These are phyloP conservation scores for Aspergillus pseudoviridinutans DNA, from an alignment of 2,329 filamentous ascomycete species.

Conservation along the genomic window DNA sequence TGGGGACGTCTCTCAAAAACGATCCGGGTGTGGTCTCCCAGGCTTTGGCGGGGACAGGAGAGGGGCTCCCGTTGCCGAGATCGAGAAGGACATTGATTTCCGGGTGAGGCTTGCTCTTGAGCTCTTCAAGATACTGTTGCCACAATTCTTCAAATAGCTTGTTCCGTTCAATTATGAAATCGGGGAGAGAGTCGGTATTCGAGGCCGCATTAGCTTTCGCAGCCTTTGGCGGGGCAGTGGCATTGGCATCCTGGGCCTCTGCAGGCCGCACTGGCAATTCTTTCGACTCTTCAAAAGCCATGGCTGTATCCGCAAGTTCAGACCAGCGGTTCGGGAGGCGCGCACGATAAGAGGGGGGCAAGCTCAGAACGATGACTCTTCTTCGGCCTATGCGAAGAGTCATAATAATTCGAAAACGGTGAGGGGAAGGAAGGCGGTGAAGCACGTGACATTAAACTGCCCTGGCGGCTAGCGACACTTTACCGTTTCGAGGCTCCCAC, in stretches of 20 bases:
- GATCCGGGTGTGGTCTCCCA: slow-evolving; percentile 90
- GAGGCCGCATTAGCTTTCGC: slow-evolving; percentile 26
- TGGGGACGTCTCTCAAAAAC: slow-evolving; percentile 74
- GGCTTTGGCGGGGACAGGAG: slow-evolving; percentile 60
- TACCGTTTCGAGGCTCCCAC: slow-evolving; percentile 44
- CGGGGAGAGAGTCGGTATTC: slow-evolving; percentile 51
- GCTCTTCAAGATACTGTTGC: slow-evolving; percentile 74
- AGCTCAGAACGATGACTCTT: slow-evolving; percentile 12
- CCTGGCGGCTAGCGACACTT: slow-evolving; percentile 35
- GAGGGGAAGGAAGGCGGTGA: slow-evolving; percentile 32
- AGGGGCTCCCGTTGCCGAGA: slow-evolving; percentile 39
- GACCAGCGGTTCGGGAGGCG: slow-evolving; percentile 14
- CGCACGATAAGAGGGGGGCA: slow-evolving; percentile 13
- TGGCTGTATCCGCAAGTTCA: slow-evolving; percentile 15
- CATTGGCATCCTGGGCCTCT: slow-evolving; percentile 20
- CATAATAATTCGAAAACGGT: slow-evolving; percentile 14
- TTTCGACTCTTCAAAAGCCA: slow-evolving; percentile 34
- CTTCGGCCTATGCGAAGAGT: slow-evolving; percentile 3
- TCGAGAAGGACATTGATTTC: slow-evolving; percentile 49
- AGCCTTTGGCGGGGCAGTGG: slow-evolving; percentile 29
- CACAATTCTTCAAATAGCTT: slow-evolving; percentile 86
- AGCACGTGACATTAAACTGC: slow-evolving; percentile 31
- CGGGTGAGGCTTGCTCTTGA: slow-evolving; percentile 49
- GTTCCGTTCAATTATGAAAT: slow-evolving; percentile 79
- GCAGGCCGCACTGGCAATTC: slow-evolving; percentile 35